Percentiles rank a stretch among this genome's conserved stretches.
Conservation (phyloP, 225 moss, liverwort and hornwort species). For the Straminergon stramineum region DNA sequence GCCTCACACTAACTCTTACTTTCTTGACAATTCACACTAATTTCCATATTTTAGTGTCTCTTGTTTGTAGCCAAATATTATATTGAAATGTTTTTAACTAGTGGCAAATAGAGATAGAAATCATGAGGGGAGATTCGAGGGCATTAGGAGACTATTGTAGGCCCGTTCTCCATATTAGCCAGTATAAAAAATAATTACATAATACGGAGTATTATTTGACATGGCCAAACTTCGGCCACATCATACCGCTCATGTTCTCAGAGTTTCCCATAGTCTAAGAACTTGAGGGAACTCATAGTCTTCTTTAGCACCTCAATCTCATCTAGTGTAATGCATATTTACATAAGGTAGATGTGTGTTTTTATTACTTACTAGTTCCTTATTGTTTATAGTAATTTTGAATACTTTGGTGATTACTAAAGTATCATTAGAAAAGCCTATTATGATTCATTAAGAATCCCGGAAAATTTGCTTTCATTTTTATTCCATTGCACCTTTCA, state of each 20-base stretch:
- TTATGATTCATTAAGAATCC: not conserved
- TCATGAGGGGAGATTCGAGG: no score
- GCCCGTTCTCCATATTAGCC: no score
- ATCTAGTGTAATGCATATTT: no score
- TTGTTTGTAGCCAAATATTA: not conserved
- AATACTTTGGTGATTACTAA: not conserved
- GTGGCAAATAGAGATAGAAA: no score
- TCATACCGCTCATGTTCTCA: no score
- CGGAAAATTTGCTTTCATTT: not conserved
- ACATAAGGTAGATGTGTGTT: fast-evolving
- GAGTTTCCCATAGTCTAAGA: no score
- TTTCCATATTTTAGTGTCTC: not conserved
- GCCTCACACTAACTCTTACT: not conserved
- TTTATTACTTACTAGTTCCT: not conserved
- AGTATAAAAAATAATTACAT: no score
- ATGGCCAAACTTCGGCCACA: no score
- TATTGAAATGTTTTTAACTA: not conserved
- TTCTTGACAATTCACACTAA: not conserved
- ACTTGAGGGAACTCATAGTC: no score
- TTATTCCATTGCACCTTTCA: not conserved
- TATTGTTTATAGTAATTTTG: not conserved
- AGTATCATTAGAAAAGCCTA: not conserved
- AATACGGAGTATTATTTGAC: no score
- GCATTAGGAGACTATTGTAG: no score
- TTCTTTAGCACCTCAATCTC: no score